A percentile compares a stretch with the other conserved stretches of the same genome.
These are phyloP conservation scores for Xanthoconium stramineum DNA, from an alignment of 768 basidiomycete genomes.

Conservation along the genomic window DNA sequence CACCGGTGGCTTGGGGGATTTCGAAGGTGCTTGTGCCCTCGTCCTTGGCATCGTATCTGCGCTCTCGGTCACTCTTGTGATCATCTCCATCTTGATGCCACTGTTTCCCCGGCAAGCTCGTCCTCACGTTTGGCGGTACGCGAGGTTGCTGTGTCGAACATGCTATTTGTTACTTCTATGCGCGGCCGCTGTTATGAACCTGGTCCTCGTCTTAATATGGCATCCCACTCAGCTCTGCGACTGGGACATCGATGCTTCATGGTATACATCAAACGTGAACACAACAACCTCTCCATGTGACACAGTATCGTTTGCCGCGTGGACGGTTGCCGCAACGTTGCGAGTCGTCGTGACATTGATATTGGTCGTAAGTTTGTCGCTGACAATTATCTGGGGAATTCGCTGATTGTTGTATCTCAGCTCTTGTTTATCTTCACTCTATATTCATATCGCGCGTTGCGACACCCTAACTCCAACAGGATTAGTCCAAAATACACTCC, in stretches of 20 bases:
- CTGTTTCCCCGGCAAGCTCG: slow-evolving; percentile 29
- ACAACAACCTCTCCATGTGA: slow-evolving; percentile 17
- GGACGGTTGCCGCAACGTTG: slow-evolving; percentile 51
- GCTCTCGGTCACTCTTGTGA: slow-evolving; percentile 20
- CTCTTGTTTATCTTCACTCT: slow-evolving; percentile 21
- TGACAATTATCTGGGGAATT: neutral
- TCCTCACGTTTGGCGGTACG: slow-evolving; percentile 8
- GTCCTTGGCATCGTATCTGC: slow-evolving; percentile 24
- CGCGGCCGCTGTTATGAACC: slow-evolving; percentile 51
- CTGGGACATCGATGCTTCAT: slow-evolving; percentile 65
- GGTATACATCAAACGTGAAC: slow-evolving; percentile 43
- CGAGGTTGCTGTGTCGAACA: slow-evolving; percentile 34
- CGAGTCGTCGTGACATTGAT: slow-evolving; percentile 52
- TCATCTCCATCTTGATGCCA: slow-evolving; percentile 41
- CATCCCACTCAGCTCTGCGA: slow-evolving; percentile 48
- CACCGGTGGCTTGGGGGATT: slow-evolving; percentile 40
- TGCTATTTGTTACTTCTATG: slow-evolving; percentile 47
- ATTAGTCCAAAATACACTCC: slow-evolving; percentile 12
- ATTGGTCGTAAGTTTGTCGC: slow-evolving; percentile 47
- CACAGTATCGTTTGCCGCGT: slow-evolving; percentile 40
- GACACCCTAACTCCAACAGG: slow-evolving; percentile 17
- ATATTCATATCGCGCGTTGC: slow-evolving; percentile 11
- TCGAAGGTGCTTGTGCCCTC: slow-evolving; percentile 36
- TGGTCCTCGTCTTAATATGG: slow-evolving; percentile 56
- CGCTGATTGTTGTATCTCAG: slow-evolving; percentile 17